Base-by-base conservation (phyloP, 2,329 filamentous ascomycete species). In the Coccinonectria pachysandricola region DNA sequence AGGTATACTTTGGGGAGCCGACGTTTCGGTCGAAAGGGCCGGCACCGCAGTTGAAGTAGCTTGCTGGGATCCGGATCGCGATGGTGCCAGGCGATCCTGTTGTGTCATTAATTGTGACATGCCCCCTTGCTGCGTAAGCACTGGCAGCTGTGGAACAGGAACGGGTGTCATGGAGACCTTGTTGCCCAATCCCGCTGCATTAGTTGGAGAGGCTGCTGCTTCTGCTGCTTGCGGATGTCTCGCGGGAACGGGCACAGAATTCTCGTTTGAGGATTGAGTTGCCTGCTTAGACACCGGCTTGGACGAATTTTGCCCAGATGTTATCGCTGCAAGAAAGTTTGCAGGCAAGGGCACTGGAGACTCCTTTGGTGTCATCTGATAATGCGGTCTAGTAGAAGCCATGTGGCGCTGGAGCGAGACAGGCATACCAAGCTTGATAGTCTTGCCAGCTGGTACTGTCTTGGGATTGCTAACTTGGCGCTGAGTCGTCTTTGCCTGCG, bases 321-420 rank as follows among this genome's bases (percentile, higher is more conserved):
- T 49, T 43, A 60, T 58, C 7, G 57, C 54, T n/a, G 57, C 56
- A 24, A 60, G 37, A 26, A 59, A 60, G 28, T 60, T 58, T 5
- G 59, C 53, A 2, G 60, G 60, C 7, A 64, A 37, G 8, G 60
- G 60, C 5, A 64, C 59, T 3, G 59, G 60, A 2, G 60, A 61
- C 29, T 62, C 46, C 37, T 60, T 62, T 9, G 50, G 38, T 12
- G 56, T 56, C 35, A 50, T 39, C 50, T 50, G 37, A 21, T 39
- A 39, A 29, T 36, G 37, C 37, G 42, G 37, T 35, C 54, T 50
- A 43, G 45, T 46, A 37, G 42, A 43, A 26, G 42, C 40, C 25
- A 31, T 28, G 28, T 37, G 38, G 30, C 40, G 21, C 28, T 40
- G 32, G 33, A 40, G 23, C 24, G 39, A 36, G 19, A 42, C 39